A percentile compares a stretch with the other conserved stretches of the same genome.
phyloP scores from a whole-genome alignment of 2,329 filamentous ascomycete genomes.

The Cadophora gregata region DNA sequence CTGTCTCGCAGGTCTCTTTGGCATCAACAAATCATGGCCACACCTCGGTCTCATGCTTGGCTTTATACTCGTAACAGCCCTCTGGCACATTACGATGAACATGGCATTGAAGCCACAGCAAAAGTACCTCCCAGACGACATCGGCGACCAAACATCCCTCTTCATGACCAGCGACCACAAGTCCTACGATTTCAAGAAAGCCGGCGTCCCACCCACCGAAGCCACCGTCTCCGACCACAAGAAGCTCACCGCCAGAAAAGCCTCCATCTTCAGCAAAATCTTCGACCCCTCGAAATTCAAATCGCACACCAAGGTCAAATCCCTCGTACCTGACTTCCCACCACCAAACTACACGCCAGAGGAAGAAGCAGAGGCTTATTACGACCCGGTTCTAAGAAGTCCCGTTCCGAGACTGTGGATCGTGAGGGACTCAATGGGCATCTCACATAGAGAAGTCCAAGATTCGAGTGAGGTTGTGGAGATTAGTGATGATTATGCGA shows the following conservation, averaged over 20 bases:
- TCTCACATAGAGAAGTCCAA: constrained; percentile 76
- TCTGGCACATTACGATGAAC: constrained; percentile 77
- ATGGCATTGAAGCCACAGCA: constrained; percentile 76
- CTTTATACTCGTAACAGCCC: constrained; percentile 72
- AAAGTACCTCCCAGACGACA: constrained; percentile 75
- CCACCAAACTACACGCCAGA: constrained; percentile 65
- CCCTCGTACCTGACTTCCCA: constrained; percentile 63
- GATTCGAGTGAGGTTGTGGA: constrained; percentile 74
- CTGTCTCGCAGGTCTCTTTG: constrained; percentile 85
- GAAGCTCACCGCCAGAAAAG: constrained; percentile 49
- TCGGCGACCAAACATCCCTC: constrained; percentile 54
- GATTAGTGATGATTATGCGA: constrained; percentile 79
- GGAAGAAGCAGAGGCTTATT: constrained; percentile 71
- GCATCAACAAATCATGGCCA: constrained; percentile 71
- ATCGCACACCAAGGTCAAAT: constrained; percentile 72
- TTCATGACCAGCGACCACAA: constrained; percentile 32
- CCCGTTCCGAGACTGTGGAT: constrained; percentile 78
- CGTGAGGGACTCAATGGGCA: constrained; percentile 73
- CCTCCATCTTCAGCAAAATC: constrained; percentile 65
- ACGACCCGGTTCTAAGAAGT: constrained; percentile 70
- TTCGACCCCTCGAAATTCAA: constrained; percentile 77
- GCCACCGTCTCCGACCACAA: constrained; percentile 30
- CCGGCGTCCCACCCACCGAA: constrained; percentile 40
- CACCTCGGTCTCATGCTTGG: constrained; percentile 73
- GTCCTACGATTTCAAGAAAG: constrained; percentile 30